A percentile compares a stretch with the other conserved stretches of the same genome.
These are phyloP conservation scores for Bacterosira constricta DNA, from an alignment of 108 stramenopile genomes.

Conservation along the genomic window DNA sequence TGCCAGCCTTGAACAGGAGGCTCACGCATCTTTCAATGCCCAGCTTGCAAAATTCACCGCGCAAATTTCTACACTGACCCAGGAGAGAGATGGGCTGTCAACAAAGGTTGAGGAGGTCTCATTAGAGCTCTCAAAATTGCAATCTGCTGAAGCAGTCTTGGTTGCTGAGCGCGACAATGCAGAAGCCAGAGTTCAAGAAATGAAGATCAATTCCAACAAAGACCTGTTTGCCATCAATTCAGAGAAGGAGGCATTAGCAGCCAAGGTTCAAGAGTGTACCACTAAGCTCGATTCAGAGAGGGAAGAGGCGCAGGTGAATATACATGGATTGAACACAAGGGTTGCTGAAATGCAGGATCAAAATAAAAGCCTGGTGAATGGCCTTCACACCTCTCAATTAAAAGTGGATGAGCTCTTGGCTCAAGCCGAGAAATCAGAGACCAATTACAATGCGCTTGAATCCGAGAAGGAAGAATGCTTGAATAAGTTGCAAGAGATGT, in stretches of 20 bases:
- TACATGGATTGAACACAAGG: too few relatives aligned
- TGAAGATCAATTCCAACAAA: too few relatives aligned
- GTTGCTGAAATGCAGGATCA: too few relatives aligned
- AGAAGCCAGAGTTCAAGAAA: too few relatives aligned
- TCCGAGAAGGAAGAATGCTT: constrained; percentile 5
- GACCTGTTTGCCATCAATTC: too few relatives aligned
- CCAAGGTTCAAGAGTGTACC: too few relatives aligned
- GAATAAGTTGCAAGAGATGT: constrained; percentile 5
- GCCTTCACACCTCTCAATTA: neutral
- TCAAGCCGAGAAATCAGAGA: constrained; percentile 3
- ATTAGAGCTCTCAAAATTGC: neutral
- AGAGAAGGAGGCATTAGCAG: too few relatives aligned
- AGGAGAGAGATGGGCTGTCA: neutral
- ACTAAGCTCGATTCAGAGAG: too few relatives aligned
- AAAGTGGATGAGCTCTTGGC: constrained; percentile 20
- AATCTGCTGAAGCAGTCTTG: neutral
- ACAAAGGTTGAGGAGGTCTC: neutral
- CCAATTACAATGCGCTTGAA: constrained; percentile 16
- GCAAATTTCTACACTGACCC: neutral
- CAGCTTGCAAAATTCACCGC: neutral
- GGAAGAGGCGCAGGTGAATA: too few relatives aligned
- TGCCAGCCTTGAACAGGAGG: neutral
- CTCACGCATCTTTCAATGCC: constrained; percentile 7
- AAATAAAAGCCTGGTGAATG: too few relatives aligned
- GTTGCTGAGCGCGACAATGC: too few relatives aligned